Conservation (phyloP, 192 early-diverging fungal species). For the Backusella mclennaniae region DNA sequence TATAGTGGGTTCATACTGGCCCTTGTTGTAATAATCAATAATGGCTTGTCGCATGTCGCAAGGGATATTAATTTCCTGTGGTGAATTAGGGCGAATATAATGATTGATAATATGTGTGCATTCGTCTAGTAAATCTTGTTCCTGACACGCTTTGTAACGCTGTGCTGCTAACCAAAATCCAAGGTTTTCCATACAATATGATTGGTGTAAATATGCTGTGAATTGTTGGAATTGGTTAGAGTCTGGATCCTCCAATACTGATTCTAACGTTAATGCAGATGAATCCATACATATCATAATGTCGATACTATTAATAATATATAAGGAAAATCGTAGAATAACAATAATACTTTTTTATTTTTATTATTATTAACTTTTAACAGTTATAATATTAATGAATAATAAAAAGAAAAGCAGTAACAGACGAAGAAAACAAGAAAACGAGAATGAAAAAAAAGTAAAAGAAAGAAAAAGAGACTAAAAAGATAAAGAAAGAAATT, state of each 20-base stretch:
- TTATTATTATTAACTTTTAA: neutral
- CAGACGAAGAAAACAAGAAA: neutral
- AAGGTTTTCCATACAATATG: conserved; percentile 41
- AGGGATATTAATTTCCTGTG: conserved; percentile 34
- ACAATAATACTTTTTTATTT: neutral
- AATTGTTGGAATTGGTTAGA: conserved; percentile 12
- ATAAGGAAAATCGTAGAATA: neutral
- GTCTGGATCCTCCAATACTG: conserved; percentile 7
- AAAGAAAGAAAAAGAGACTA: neutral
- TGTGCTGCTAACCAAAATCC: conserved; percentile 37
- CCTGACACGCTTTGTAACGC: conserved; percentile 22
- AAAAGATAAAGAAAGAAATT: conserved; percentile 7
- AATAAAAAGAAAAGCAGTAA: neutral
- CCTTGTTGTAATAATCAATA: conserved; percentile 11
- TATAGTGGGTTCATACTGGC: conserved; percentile 17
- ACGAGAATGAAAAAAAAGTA: neutral
- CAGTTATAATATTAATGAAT: neutral
- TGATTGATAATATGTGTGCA: conserved; percentile 18
- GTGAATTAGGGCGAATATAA: conserved; percentile 24
- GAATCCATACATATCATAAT: neutral
- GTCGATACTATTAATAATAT: neutral
- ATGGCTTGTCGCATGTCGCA: conserved; percentile 33
- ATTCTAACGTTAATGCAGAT: conserved; percentile 1
- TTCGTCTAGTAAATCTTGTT: neutral
- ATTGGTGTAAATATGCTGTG: conserved; percentile 26